These are phyloP conservation scores for Epichloe amarillans DNA, from an alignment of 2,329 filamentous ascomycete species.

Conservation along the genomic window DNA sequence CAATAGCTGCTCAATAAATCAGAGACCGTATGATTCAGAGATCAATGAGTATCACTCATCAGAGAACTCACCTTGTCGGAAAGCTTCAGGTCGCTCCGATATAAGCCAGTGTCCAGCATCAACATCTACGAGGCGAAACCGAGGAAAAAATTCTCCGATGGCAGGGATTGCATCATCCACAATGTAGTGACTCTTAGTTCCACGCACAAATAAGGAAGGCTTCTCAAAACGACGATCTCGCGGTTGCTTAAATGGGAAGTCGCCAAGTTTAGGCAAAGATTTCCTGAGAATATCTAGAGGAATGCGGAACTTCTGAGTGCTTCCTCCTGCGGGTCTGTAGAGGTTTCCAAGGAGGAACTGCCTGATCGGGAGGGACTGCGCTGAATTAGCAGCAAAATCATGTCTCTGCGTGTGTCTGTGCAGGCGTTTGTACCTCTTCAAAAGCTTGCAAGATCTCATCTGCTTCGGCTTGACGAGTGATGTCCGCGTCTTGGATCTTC, in stretches of 20 bases:
- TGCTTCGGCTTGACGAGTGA: constrained; percentile 62
- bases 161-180: constrained; percentile 68
- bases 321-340: constrained; percentile 36
- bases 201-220: constrained; percentile 68
- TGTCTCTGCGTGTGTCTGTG: neutral
- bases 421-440: constrained; percentile 41
- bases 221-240: constrained; percentile 56
- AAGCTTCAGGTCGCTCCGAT: constrained; percentile 72
- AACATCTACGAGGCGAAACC: constrained; percentile 59
- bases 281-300: constrained; percentile 59
- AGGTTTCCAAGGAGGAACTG: constrained; percentile 90
- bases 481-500: constrained; percentile 54
- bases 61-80: constrained; percentile 46
- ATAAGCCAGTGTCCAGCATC: constrained; percentile 81
- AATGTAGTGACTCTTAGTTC: constrained; percentile 65
- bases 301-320: constrained; percentile 60
- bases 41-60: neutral
- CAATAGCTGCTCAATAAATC: constrained; percentile 2
- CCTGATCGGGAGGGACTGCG: constrained; percentile 54
- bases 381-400: neutral
- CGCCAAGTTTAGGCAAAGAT: constrained; percentile 62
- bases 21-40: neutral
- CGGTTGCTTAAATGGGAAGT: constrained; percentile 76
- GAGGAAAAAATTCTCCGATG: constrained; percentile 71
- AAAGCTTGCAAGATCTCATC: constrained; percentile 65